Evolutionary conservation across 2,329 filamentous ascomycete species (phyloP), one percentile per base, ranked within the genome.

Genomic region (Colletotrichum noveboracense): DNA sequence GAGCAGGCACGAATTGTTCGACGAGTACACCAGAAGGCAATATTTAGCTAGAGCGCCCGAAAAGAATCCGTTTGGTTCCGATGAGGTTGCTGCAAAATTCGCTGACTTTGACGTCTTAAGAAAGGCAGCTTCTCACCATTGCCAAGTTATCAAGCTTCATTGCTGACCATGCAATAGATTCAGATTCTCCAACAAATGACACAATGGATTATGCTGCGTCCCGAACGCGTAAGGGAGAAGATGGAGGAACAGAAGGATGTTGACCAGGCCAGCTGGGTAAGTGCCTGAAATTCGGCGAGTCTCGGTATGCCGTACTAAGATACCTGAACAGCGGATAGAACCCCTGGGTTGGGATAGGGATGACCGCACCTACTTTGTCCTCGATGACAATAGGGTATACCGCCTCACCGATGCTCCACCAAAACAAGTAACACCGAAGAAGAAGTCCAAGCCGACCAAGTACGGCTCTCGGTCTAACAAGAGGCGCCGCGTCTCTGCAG

Each of bases 361-460:
- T 62, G 96, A 98, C 78, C 93, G 95, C 48, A 93, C 93, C 43
- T 98, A 98, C 82, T 98, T 94, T 81, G 93, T 98, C 5, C 90
- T 99, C 5, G 96, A 98, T 80, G 97, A 99, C 83, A 97, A 98
- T 80, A 92, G 97, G 77, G 88, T 99, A 56, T 99, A 99, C 83
- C 94, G 96, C 71, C 89, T 94, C 76, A 95, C 94, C n/a, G 95
- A 98, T 75, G 90, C 94, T 30, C 91, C 92, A 1, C 88, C 91
- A 3, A 90, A 92, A 8, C 85, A 89, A 7, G 86, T 88, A n/a
- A 94, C 94, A 81, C 87, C 91, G 3, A 88, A 77, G 91, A 93
- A 89, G 84, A 91, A 89, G 79, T 94, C 91, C 90, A 30, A 93
- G 93, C 79, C 94, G 92, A 79, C 89, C 89, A 7, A 93, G 91